Conservation (phyloP, 768 basidiomycete genomes). For the Russula emetica region DNA sequence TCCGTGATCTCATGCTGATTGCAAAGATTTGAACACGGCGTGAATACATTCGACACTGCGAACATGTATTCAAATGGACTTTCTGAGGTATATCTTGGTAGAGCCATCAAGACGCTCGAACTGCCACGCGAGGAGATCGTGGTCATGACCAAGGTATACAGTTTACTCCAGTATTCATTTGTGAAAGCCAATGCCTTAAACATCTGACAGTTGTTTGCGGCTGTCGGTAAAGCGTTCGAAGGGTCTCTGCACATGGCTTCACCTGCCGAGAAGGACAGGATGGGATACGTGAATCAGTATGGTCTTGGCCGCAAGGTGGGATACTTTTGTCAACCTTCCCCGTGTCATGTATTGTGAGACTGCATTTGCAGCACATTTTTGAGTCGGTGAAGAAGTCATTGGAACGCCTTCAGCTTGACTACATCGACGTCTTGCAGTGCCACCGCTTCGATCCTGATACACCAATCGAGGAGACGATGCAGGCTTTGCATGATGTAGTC, state of each 20-base stretch:
- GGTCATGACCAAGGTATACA: constrained; percentile 41
- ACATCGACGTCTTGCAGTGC: constrained; percentile 70
- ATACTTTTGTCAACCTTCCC: not conserved
- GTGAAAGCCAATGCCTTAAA: not conserved
- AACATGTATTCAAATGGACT: constrained; percentile 37
- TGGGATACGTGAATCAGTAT: constrained; percentile 38
- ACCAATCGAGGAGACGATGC: constrained; percentile 33
- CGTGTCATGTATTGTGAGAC: not conserved
- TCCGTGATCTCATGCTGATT: constrained; percentile 16
- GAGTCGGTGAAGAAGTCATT: constrained; percentile 59
- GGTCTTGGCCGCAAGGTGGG: constrained; percentile 38
- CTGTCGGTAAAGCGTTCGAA: constrained; percentile 1
- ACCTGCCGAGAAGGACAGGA: constrained; percentile 25
- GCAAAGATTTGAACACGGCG: constrained; percentile 52
- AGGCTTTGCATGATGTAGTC: constrained; percentile 41
- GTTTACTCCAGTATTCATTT: not conserved
- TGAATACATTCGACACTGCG: constrained; percentile 60
- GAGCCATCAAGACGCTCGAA: constrained; percentile 38
- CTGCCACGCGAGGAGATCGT: constrained; percentile 42
- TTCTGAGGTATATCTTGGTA: constrained; percentile 40
- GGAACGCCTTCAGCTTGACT: constrained; percentile 66
- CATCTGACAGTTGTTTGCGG: not conserved
- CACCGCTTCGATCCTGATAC: constrained; percentile 38
- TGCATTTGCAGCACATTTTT: constrained; percentile 58
- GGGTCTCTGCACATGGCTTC: not conserved